Percentiles rank a stretch among this genome's conserved stretches.
phyloP scores from a whole-genome alignment of 2,329 filamentous ascomycete species.

The Neopestalotiopsis clavispora region DNA sequence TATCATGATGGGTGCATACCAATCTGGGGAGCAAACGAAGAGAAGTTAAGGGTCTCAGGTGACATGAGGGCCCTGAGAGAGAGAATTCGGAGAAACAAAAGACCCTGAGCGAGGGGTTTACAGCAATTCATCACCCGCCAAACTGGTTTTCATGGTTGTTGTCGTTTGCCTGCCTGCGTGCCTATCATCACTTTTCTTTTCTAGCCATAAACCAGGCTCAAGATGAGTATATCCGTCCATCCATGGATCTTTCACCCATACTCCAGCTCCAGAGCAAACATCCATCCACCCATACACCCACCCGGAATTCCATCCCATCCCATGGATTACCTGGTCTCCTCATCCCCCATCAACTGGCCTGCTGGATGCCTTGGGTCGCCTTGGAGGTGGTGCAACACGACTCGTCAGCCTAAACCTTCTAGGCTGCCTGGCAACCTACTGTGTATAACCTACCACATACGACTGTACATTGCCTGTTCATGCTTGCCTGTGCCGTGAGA shows the following conservation, averaged over 20 bases:
- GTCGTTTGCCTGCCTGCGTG: neutral
- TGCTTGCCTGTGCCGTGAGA: too few relatives aligned
- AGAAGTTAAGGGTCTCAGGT: too few relatives aligned
- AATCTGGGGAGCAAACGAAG: too few relatives aligned
- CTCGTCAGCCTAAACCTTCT: constrained; percentile 6
- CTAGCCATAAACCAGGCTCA: neutral
- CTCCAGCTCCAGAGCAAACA: neutral
- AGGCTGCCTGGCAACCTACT: neutral
- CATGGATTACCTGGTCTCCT: neutral
- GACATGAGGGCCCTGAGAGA: too few relatives aligned
- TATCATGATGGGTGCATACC: neutral
- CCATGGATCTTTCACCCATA: neutral
- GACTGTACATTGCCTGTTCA: neutral
- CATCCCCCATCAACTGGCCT: neutral
- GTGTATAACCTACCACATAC: neutral
- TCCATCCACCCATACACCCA: neutral
- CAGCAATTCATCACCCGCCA: neutral
- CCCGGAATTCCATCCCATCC: neutral
- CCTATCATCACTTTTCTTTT: neutral
- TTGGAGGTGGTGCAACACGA: constrained; percentile 9
- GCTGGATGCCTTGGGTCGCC: neutral
- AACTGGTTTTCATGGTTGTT: neutral
- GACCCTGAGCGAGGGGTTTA: neutral
- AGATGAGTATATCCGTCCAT: neutral
- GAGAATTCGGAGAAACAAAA: too few relatives aligned